Evolutionary conservation across 805 yeast genomes (phyloP), one percentile per base, ranked within the genome.

Genomic region (Kluyveromyces aestuarii): DNA sequence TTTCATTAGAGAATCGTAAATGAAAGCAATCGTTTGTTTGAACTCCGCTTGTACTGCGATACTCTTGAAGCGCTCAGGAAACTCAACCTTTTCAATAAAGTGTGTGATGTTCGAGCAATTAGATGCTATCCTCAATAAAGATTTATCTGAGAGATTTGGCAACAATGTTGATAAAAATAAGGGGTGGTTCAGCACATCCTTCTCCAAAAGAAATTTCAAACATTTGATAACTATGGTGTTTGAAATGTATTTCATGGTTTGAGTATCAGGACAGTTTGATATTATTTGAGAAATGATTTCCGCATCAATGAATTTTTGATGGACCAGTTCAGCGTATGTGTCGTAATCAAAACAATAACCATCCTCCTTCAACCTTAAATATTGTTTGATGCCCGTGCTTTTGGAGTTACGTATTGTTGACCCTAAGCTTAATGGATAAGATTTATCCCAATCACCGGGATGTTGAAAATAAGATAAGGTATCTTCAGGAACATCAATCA

Each of bases 361-460:
- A 30, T 61, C 55, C 2, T 49, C 18, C 8, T 50, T 44, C 17
- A 63, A 47, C 13, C 58, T 56, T 47, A 56, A 55, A 41, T 52
- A 63, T 36, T 62, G 62, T 30, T 57, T 63, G 7, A 61, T 41
- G 1, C 61, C 65, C 8, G 59, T 56, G 11, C 48, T 49, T 8
- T 54, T 52, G 6, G 67, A 55, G 30, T 56, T 60, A 46, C 60
- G 56, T 2, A 65, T 52, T 11, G 54, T 48, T 8, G 63, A 49
- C 19, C 63, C 65, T 14, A 63, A 49, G 13, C 61, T 50, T 14
- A 63, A 39, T 8, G 66, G 66, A 46, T 64, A 64, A 6, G 61
- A 51, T 47, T 58, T 63, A 52, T 64, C 68, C 67, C 66, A 61
- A 43, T 64, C 66, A 44, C 66, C 66, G 11, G 63, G 63, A 50